Evolutionary conservation across 345 rosid species (phyloP).

Genomic region (Erysimum cheiranthoides): DNA sequence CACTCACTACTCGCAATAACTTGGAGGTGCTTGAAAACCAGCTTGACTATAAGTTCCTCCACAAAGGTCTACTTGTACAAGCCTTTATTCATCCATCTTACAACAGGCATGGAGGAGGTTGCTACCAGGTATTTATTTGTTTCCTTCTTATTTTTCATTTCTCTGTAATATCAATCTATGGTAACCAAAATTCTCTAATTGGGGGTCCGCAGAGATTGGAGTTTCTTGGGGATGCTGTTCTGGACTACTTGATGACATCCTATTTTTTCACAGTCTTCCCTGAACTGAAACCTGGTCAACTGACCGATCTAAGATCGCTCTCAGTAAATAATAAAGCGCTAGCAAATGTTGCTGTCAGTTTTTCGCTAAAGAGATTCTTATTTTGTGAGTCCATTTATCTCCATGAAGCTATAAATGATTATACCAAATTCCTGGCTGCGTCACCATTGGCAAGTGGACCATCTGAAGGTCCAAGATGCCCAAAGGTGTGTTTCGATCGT

Average conservation of each 20-base stretch:
- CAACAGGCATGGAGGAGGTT: conserved; percentile 84
- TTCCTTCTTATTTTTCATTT: conserved; percentile 3
- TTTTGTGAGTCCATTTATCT: conserved; percentile 65
- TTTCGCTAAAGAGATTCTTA: conserved; percentile 63
- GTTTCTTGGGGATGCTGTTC: conserved; percentile 96
- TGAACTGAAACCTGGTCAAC: conserved; percentile 85
- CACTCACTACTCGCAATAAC: conserved; percentile 56
- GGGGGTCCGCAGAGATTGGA: conserved; percentile 74
- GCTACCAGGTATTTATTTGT: conserved; percentile 74
- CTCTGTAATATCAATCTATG: conserved; percentile 16
- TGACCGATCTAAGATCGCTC: conserved; percentile 87
- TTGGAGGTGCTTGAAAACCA: conserved; percentile 56
- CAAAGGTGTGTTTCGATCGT: conserved; percentile 62
- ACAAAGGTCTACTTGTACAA: conserved; percentile 82
- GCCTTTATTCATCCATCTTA: conserved; percentile 94
- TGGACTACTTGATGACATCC: conserved; percentile 91
- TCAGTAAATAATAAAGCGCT: conserved; percentile 80
- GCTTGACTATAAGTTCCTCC: conserved; percentile 62
- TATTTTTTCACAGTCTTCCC: conserved; percentile 82
- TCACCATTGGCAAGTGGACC: conserved; percentile 47
- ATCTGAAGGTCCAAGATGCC: conserved; percentile 75
- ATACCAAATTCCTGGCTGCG: conserved; percentile 52
- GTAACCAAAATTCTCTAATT: conserved; percentile 34
- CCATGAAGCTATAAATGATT: conserved; percentile 60
- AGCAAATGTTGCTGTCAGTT: conserved; percentile 73